These are phyloP conservation scores for Rhizopogon salebrosus DNA, from an alignment of 768 basidiomycete genomes.

Conservation along the genomic window DNA sequence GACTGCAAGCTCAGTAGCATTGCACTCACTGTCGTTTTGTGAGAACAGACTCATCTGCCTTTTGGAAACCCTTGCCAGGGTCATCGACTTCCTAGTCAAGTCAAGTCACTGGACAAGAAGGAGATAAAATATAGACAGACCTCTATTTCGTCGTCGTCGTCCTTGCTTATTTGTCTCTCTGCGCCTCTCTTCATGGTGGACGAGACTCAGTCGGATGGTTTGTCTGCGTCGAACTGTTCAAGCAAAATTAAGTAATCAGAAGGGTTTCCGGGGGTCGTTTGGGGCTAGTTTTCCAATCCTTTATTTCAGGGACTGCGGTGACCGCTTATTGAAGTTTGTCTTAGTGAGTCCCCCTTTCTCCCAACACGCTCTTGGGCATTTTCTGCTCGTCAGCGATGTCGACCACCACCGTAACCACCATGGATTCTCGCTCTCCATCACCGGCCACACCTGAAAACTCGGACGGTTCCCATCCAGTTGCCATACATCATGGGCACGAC, in stretches of 20 bases:
- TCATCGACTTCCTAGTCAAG: slow-evolving; percentile 37
- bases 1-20: background rate
- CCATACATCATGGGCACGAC: slow-evolving; percentile 47
- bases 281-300: too few relatives aligned
- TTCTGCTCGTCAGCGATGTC: slow-evolving; percentile 39
- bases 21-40: slow-evolving; percentile 51
- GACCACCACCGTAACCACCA: slow-evolving; percentile 46
- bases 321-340: too few relatives aligned
- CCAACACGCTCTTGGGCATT: slow-evolving; percentile 5
- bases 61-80: slow-evolving; percentile 43
- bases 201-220: background rate
- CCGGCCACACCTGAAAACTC: slow-evolving; percentile 64
- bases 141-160: slow-evolving; percentile 36
- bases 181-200: slow-evolving; percentile 67
- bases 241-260: slow-evolving; percentile 17
- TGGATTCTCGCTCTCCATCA: slow-evolving; percentile 66
- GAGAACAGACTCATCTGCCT: slow-evolving; percentile 54
- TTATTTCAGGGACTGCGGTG: too few relatives aligned
- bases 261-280: slow-evolving; percentile 10
- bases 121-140: slow-evolving; percentile 8
- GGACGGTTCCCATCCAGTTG: slow-evolving; percentile 45
- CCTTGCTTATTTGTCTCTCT: slow-evolving; percentile 65
- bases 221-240: background rate
- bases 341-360: too few relatives aligned
- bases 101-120: background rate